Evolutionary conservation across 148 eudicot genomes (phyloP), one percentile per base, ranked within the genome.

Genomic region (Nepenthes gracilis): DNA sequence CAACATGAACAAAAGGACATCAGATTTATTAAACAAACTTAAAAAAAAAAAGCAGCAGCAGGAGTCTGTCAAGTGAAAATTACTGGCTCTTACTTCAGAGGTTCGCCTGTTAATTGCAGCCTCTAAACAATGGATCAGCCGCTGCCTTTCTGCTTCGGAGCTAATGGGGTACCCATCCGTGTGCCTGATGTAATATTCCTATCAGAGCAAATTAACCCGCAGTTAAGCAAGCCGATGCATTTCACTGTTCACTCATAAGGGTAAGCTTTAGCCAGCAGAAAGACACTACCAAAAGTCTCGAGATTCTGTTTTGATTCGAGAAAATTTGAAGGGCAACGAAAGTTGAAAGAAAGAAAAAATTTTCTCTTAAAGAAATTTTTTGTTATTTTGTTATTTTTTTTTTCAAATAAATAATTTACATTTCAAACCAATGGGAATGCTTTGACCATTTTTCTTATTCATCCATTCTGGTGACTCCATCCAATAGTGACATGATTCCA

Each of bases 101-200:
- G 69, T 72, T 62, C 83, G 72, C 60, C 83, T 75, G 57, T 70
- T 71, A 15, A 83, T 75, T 15, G 94, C 86, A 36, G 84, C 86
- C 57, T 83, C 80, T 63, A 84, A 57, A 70, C 86, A 78, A 38
- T 77, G 65, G 62, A 77, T 67, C 10, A 84, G 74, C 2, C 84
- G 79, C 32, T 79, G 72, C 52, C 77, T 55, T 70, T 87, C 90
- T 36, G 78, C 80, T 65, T 80, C 81, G 9, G 80, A 77, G 37
- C 72, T 71, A 60, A 81, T 73, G 6, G 87, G 77, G 64, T 69
- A 59, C 37, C 89, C 90, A 38, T 84, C 85, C 63, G 55, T 68
- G 69, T 86, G 84, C 62, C 86, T 70, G 55, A 86, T 81, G 60
- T 66, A 86, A 53, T 78, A 87, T 73, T 87, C 95, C 95, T 87